Conservation (phyloP, 306 rosid species). For the Coriaria nepalensis region DNA sequence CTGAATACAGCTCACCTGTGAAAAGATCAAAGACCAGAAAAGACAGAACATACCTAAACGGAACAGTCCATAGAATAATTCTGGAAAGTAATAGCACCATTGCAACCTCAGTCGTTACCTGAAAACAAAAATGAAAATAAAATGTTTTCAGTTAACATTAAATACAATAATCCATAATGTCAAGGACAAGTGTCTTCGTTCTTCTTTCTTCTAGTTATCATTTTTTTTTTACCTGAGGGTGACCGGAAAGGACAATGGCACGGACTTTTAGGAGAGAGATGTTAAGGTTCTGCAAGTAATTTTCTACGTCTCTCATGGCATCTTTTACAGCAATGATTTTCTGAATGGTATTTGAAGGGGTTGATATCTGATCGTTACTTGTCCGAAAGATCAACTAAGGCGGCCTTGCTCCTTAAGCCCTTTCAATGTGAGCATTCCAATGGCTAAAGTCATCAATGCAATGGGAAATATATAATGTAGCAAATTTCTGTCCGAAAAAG, state of each 20-base stretch:
- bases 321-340: conserved; percentile 89
- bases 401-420: conserved; percentile 95
- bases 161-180: neutral
- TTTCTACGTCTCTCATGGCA: conserved; percentile 83
- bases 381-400: conserved; percentile 78
- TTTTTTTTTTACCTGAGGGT: conserved; percentile 59
- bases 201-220: neutral
- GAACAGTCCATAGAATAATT: conserved; percentile 45
- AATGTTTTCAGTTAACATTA: neutral
- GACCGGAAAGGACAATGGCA: conserved; percentile 70
- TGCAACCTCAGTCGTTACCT: conserved; percentile 88
- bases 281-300: conserved; percentile 54
- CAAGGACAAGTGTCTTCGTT: neutral
- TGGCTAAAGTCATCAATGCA: conserved; percentile 49
- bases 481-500: conserved; percentile 49
- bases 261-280: conserved; percentile 72
- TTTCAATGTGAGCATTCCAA: conserved; percentile 69
- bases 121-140: conserved; percentile 18
- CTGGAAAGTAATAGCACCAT: conserved; percentile 49
- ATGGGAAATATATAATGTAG: conserved; percentile 62
- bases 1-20: conserved; percentile 82
- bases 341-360: conserved; percentile 95
- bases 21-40: conserved; percentile 65
- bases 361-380: conserved; percentile 70
- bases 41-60: conserved; percentile 67